These are phyloP conservation scores for Chlamydomonas reinhardtii DNA, from an alignment of 163 green algal species.

Conservation along the genomic window DNA sequence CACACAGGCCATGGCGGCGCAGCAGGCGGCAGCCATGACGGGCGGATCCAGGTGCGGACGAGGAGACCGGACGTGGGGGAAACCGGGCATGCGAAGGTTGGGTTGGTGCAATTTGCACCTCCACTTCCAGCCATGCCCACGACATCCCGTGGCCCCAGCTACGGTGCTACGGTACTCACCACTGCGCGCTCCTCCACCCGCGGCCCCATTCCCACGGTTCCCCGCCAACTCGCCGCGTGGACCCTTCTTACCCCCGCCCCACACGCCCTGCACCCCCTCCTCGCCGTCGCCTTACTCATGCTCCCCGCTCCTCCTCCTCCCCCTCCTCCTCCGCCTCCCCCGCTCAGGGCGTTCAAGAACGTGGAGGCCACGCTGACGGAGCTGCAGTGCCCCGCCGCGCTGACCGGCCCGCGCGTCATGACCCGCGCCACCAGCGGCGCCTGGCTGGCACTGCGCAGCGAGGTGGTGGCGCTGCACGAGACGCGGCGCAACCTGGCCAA, in stretches of 20 bases:
- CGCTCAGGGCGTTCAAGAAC: constrained; percentile 54
- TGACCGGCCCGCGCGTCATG: constrained; percentile 47
- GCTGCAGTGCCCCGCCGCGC: constrained; percentile 44
- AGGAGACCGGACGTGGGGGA: no score
- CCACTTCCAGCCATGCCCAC: background rate
- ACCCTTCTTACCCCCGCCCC: no score
- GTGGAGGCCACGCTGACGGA: constrained; percentile 67
- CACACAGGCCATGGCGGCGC: constrained; percentile 37
- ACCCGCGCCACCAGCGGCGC: constrained; percentile 57
- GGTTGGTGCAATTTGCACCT: background rate
- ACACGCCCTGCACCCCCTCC: no score
- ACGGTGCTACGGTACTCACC: background rate
- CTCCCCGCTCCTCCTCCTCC: no score
- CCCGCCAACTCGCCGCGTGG: no score
- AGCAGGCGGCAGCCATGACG: constrained; percentile 34
- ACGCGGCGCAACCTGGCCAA: constrained; percentile 40
- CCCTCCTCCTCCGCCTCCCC: background rate
- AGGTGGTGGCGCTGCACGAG: constrained; percentile 73
- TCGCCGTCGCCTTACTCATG: no score
- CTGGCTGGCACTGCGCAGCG: constrained; percentile 69
- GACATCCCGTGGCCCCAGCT: background rate
- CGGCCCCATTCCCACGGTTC: no score
- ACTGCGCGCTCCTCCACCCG: no score
- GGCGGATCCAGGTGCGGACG: constrained; percentile 31
- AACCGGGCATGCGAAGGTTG: no score